Conservation (phyloP, 495 filamentous ascomycete genomes). For the Evansstolkia leycettana region DNA sequence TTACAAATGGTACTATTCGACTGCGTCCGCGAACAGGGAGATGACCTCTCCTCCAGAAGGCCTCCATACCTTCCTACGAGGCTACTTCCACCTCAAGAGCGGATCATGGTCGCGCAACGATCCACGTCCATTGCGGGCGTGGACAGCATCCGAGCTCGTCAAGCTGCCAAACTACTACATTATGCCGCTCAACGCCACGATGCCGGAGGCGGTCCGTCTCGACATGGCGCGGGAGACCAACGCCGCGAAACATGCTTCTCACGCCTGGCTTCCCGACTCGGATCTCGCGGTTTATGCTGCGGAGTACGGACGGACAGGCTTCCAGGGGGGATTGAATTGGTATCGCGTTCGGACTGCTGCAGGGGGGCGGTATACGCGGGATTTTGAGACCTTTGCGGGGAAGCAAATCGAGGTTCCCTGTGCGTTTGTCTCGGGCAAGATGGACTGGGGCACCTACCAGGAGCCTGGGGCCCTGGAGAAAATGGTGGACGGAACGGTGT, state of each 20-base stretch:
- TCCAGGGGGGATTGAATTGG: constrained; percentile 62
- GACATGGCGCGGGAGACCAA: constrained; percentile 40
- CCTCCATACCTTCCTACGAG: constrained; percentile 45
- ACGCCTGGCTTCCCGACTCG: constrained; percentile 40
- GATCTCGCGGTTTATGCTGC: constrained; percentile 47
- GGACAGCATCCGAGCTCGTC: constrained; percentile 42
- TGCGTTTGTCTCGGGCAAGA: constrained; percentile 43
- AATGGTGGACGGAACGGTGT: constrained; percentile 32
- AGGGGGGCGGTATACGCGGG: constrained; percentile 24
- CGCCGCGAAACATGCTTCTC: constrained; percentile 9
- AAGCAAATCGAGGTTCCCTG: constrained; percentile 51
- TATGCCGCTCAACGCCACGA: constrained; percentile 44
- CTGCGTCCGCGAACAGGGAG: constrained; percentile 37
- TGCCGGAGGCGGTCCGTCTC: constrained; percentile 41
- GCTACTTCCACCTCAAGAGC: constrained; percentile 58
- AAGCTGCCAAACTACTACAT: constrained; percentile 58
- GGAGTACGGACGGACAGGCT: constrained; percentile 53
- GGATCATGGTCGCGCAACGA: constrained; percentile 45
- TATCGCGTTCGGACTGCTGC: constrained; percentile 47
- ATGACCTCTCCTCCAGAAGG: constrained; percentile 44
- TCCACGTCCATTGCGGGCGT: constrained; percentile 37
- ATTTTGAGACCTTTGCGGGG: constrained; percentile 47
- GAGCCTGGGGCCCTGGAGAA: constrained; percentile 49
- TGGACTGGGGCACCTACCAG: constrained; percentile 60
- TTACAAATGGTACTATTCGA: constrained; percentile 62